Percentiles rank a stretch among this genome's conserved stretches.
phyloP scores from a whole-genome alignment of 169 alveolate genomes.

The Eimeria sp. region DNA sequence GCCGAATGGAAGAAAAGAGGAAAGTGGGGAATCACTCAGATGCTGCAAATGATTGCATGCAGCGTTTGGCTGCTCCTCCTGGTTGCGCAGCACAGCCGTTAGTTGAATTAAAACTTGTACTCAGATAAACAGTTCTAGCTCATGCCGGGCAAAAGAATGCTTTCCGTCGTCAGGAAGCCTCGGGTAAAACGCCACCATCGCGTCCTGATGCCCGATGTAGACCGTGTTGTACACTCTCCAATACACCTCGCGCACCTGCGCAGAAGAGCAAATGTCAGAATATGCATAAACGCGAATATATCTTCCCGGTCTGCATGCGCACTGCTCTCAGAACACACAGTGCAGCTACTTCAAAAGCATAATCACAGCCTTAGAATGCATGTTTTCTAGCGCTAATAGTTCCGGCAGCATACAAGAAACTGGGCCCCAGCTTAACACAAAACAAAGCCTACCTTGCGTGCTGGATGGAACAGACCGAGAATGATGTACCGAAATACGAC shows the following conservation, averaged over 20 bases:
- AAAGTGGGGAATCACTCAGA: slow-evolving; percentile 5
- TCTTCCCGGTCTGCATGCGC: not conserved
- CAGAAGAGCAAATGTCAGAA: not conserved
- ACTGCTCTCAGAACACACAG: not conserved
- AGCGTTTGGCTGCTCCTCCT: not conserved
- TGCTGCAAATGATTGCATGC: slow-evolving; percentile 7
- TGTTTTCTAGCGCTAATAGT: too few species aligned
- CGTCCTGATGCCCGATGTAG: slow-evolving; percentile 99
- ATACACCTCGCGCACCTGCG: slow-evolving; percentile 90
- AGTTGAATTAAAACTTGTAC: not conserved
- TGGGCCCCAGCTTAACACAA: not conserved
- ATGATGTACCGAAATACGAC: slow-evolving; percentile 96
- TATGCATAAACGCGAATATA: not conserved
- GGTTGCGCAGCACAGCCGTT: not conserved
- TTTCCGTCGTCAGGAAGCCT: slow-evolving; percentile 81
- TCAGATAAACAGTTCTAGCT: slow-evolving; percentile 77
- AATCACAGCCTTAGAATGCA: too few species aligned
- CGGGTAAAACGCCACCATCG: slow-evolving; percentile 97
- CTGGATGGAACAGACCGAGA: slow-evolving; percentile 99
- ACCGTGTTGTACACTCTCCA: slow-evolving; percentile 99
- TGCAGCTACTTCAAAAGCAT: not conserved
- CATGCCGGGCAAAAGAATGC: slow-evolving; percentile 76
- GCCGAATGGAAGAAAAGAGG: not conserved
- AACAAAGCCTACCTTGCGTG: slow-evolving; percentile 96
- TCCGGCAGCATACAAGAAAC: not conserved